Percentiles rank a stretch among this genome's conserved stretches.
phyloP scores from a whole-genome alignment of 129 eudicot genomes.

The Ambrosia artemisiifolia region DNA sequence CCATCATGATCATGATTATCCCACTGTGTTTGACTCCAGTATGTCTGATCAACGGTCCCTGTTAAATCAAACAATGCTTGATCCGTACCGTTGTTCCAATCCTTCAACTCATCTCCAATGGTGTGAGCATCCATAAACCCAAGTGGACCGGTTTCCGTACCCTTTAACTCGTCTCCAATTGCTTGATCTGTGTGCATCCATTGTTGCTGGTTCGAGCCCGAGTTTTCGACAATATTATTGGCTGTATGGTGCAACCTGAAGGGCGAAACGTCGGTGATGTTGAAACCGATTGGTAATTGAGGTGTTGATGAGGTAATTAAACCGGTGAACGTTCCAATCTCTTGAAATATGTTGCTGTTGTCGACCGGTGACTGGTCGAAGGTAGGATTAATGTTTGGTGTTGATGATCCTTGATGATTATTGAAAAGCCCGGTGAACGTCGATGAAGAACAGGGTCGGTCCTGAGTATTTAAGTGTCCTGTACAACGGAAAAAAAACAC shows the following conservation, averaged over 20 bases:
- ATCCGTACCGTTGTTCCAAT: conserved; percentile 49
- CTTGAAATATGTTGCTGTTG: conserved; percentile 41
- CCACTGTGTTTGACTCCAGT: conserved; percentile 71
- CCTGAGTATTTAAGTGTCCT: too few species aligned
- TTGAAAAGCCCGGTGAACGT: conserved; percentile 18
- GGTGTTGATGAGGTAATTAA: conserved; percentile 46
- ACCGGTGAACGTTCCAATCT: conserved; percentile 47
- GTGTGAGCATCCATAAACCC: conserved; percentile 31
- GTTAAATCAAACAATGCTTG: conserved; percentile 58
- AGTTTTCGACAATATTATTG: conserved; percentile 19
- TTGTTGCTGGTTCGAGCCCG: conserved; percentile 21
- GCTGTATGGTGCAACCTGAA: conserved; percentile 28
- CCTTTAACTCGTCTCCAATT: conserved; percentile 28
- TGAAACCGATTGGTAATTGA: conserved; percentile 34
- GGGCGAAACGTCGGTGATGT: conserved; percentile 36
- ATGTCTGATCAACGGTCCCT: conserved; percentile 54
- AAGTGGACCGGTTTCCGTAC: conserved; percentile 13
- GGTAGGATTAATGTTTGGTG: conserved; percentile 32
- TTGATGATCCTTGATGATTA: conserved; percentile 7
- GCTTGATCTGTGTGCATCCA: conserved; percentile 26
- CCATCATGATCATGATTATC: conserved; percentile 30
- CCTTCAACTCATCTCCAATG: conserved; percentile 36
- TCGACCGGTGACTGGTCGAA: conserved; percentile 35
- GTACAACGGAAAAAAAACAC: too few species aligned
- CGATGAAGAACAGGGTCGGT: conserved; percentile 12